Conservation (phyloP, 1,139 yeast genomes). For the Candida tropicalis region DNA sequence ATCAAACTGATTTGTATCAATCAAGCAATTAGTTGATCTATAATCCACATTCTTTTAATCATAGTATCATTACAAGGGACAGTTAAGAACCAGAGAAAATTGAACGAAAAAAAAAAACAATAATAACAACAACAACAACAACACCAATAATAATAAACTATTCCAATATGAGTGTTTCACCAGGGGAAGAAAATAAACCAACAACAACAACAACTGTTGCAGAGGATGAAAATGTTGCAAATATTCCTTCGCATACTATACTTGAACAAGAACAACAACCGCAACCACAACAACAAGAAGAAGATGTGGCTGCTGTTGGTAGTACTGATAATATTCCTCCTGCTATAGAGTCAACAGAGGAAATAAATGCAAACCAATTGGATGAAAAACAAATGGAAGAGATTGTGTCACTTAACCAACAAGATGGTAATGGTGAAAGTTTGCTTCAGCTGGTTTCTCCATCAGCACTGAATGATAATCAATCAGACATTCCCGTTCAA, state of each 20-base stretch:
- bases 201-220: not conserved
- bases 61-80: not conserved
- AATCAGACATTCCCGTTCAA: slow-evolving; percentile 2
- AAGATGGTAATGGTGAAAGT: not conserved
- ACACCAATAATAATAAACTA: no score
- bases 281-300: slow-evolving; percentile 9
- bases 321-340: not conserved
- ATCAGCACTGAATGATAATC: not conserved
- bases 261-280: no score
- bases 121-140: not conserved
- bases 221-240: slow-evolving; percentile 4
- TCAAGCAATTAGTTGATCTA: not conserved
- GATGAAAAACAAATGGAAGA: slow-evolving; percentile 15
- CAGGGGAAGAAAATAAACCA: slow-evolving; percentile 2
- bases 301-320: slow-evolving; percentile 4
- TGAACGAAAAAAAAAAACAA: not conserved
- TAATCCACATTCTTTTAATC: slow-evolving; percentile 2
- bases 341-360: not conserved
- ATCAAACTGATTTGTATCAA: slow-evolving; percentile 1
- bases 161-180: slow-evolving; percentile 4
- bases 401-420: slow-evolving; percentile 5
- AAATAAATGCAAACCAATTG: slow-evolving; percentile 2
- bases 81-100: not conserved
- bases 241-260: slow-evolving; percentile 3
- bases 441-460: not conserved